Percentiles rank a stretch among this genome's conserved stretches.
Evolutionary conservation across 2,329 filamentous ascomycete genomes (phyloP).

Genomic region (Colletotrichum paranaense): DNA sequence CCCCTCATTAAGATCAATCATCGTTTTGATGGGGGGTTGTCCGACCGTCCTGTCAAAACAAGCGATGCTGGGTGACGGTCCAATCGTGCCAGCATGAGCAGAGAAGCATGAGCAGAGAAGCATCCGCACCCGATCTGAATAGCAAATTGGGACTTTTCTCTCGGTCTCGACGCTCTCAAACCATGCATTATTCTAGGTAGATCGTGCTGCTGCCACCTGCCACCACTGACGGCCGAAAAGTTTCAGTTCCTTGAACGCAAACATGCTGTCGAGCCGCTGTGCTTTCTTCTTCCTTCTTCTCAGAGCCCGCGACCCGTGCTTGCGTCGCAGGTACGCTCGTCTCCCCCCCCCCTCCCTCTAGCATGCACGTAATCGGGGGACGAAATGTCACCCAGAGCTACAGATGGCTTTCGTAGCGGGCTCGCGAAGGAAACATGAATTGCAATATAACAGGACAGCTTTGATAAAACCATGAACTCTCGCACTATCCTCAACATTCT

Average conservation of each 20-base stretch:
- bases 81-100: background rate
- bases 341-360: background rate
- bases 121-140: slow-evolving; percentile 6
- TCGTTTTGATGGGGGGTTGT: background rate
- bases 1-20: slow-evolving; percentile 18
- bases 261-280: slow-evolving; percentile 1
- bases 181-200: background rate
- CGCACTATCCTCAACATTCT: background rate
- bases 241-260: slow-evolving; percentile 24
- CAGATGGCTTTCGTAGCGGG: background rate
- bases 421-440: background rate
- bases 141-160: background rate
- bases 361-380: background rate
- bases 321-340: slow-evolving; percentile 4
- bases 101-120: slow-evolving; percentile 14
- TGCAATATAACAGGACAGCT: background rate
- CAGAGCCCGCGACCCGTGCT: slow-evolving; percentile 5
- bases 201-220: slow-evolving; percentile 9
- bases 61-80: background rate
- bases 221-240: slow-evolving; percentile 22
- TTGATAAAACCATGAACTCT: background rate
- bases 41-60: slow-evolving; percentile 1
- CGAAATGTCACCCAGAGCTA: background rate
- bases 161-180: background rate
- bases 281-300: slow-evolving; percentile 6